Base-by-base conservation (phyloP, 2,329 filamentous ascomycete species). In the Claviceps humidiphila region DNA sequence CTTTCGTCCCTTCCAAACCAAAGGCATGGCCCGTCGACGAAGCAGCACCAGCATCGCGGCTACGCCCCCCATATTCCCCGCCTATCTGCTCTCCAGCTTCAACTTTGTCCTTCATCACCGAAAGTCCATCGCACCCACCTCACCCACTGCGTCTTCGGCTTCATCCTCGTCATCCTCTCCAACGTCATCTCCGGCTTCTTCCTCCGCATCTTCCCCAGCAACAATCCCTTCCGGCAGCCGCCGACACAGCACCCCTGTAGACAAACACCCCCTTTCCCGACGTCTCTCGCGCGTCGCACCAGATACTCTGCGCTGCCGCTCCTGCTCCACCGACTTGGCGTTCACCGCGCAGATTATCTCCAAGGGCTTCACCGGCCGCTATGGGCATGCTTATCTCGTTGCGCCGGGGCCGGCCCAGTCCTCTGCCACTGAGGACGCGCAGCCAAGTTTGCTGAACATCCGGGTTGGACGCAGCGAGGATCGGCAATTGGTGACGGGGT, bases 331-430 rank as follows among this genome's bases (percentile, higher is more conserved):
- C 51, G 79, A 85, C 63, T 63, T 85, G n/a, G 81, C 79, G 17
- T 79, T 80, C 60, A 63, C 71, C 16, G 72, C 75, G 13, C 80
- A 84, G 62, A 77, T 85, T 54, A 73, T 85, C 41, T 80, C 75
- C 56, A 84, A 84, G 62, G 77, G 79, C 56, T 85, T 85, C 67
- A 82, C 76, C 0, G 82, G 82, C 17, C 78, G 80, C 20, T 75
- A 83, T 63, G 82, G 82, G 5, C 75, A 80, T 24, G 81, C 81
- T 13, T 82, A 77, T 61, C 73, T 85, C 48, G 77, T 84, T 48
- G 69, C 76, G 47, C 70, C 69, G 20, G 60, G 61, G 26, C 55
- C 59, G n/a, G 55, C 54, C 20, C 58, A 58, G 17, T 20, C 40
- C 20, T 3, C 22, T 5, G 3, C 20, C 42, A 8, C 16, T 7